phyloP scores from a whole-genome alignment of 2,329 filamentous ascomycete genomes.

The Helminthosporium solani region DNA sequence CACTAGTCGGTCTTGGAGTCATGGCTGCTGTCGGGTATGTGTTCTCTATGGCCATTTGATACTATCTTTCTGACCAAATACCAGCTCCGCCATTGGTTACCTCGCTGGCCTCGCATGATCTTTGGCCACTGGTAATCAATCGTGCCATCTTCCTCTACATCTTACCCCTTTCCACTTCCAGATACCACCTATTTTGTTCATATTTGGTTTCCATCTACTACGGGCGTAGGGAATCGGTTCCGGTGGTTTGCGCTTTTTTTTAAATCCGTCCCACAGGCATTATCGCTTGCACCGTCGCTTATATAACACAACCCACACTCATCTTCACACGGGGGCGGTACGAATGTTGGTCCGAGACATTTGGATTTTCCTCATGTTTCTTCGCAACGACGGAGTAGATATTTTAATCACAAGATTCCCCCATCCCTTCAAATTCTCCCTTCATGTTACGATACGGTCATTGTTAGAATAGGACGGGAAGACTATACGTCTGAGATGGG shows the following conservation, averaged over 20 bases:
- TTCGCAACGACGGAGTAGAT: slow-evolving; percentile 1
- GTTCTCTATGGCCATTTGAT: not conserved
- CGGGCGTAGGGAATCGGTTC: not conserved
- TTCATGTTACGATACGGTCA: not conserved
- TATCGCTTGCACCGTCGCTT: no score
- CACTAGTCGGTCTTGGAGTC: slow-evolving; percentile 80
- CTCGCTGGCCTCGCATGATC: slow-evolving; percentile 11
- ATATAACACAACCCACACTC: no score
- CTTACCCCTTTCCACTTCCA: not conserved
- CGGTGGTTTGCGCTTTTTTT: not conserved
- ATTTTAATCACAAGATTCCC: slow-evolving; percentile 5
- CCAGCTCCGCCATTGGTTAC: slow-evolving; percentile 34
- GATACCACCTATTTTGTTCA: not conserved
- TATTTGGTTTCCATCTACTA: not conserved
- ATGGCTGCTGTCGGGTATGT: slow-evolving; percentile 90
- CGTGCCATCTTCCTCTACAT: not conserved
- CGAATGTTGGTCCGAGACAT: not conserved
- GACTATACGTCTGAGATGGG: not conserved
- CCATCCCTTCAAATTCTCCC: not conserved
- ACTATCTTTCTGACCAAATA: slow-evolving; percentile 15
- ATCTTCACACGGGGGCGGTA: no score
- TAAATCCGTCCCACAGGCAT: no score
- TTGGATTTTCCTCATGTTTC: not conserved
- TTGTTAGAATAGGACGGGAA: not conserved
- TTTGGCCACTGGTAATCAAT: not conserved